These are phyloP conservation scores for Camillea tinctor DNA, from an alignment of 2,329 filamentous ascomycete genomes.

Conservation along the genomic window DNA sequence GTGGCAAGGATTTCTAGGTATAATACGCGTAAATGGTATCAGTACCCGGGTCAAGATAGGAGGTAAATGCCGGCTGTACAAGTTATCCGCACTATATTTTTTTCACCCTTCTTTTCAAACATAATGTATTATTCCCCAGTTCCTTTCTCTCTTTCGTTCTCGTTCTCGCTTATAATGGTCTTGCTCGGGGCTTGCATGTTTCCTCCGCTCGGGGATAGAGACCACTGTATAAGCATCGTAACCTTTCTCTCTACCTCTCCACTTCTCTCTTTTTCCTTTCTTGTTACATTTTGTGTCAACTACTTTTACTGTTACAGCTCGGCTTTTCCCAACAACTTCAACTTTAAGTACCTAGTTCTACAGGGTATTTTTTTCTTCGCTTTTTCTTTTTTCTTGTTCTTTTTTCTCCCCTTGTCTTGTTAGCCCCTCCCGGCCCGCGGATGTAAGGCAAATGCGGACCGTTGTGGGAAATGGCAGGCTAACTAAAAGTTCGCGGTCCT, in stretches of 20 bases:
- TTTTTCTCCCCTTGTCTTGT: not conserved
- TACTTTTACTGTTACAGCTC: too few species aligned
- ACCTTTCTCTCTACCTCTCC: too few species aligned
- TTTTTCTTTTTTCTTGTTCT: too few species aligned
- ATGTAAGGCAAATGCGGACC: not conserved
- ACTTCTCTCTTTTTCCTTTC: too few species aligned
- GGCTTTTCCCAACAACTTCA: too few species aligned
- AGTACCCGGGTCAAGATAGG: too few species aligned
- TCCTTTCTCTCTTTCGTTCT: not conserved
- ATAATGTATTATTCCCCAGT: not conserved
- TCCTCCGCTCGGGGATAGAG: not conserved
- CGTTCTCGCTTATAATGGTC: not conserved
- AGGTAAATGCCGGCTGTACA: not conserved
- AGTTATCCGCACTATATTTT: too few species aligned
- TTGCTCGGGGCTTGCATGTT: not conserved
- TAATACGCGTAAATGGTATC: not conserved
- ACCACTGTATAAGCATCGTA: too few species aligned
- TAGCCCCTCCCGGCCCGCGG: not conserved
- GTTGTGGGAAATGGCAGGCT: not conserved
- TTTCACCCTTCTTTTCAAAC: too few species aligned
- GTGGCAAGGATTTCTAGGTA: constrained; percentile 6
- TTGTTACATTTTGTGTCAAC: too few species aligned
- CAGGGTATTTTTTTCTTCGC: not conserved
- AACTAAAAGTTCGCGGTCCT: not conserved
- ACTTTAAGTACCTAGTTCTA: too few species aligned